Percentiles rank a stretch among this genome's conserved stretches.
Conservation (phyloP, 148 eudicot species). For the Pouteria glomerata region DNA sequence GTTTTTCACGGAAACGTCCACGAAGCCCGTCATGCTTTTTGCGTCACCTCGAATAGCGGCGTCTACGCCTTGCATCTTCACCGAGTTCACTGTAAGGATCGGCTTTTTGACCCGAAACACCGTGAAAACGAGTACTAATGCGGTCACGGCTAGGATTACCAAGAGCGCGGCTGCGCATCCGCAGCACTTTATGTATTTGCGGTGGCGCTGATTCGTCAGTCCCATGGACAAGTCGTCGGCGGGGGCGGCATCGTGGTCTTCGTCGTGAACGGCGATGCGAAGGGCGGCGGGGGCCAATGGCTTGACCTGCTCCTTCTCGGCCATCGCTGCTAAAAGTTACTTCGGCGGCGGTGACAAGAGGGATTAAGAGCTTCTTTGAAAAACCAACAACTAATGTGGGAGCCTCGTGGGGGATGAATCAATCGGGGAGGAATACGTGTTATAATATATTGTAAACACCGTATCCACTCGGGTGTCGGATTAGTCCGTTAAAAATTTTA, state of each 20-base stretch:
- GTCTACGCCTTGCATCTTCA: slow-evolving; percentile 21
- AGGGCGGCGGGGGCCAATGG: slow-evolving; percentile 33
- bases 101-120: slow-evolving; percentile 40
- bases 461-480: too few relatives aligned
- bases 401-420: too few relatives aligned
- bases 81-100: slow-evolving; percentile 16
- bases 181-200: slow-evolving; percentile 21
- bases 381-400: not conserved
- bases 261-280: not conserved
- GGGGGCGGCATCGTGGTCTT: slow-evolving; percentile 9
- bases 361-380: not conserved
- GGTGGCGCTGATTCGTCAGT: slow-evolving; percentile 2
- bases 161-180: slow-evolving; percentile 30
- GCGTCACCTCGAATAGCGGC: not conserved
- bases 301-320: slow-evolving; percentile 21
- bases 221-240: not conserved
- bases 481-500: too few relatives aligned
- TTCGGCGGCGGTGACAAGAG: not conserved
- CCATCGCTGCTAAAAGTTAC: slow-evolving; percentile 12
- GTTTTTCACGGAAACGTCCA: slow-evolving; percentile 29
- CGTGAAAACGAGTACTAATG: slow-evolving; percentile 35
- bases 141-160: slow-evolving; percentile 10
- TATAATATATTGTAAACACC: too few relatives aligned
- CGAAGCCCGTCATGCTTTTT: too few relatives aligned
- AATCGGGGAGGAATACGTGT: too few relatives aligned